Percentiles rank a stretch among this genome's conserved stretches.
Conservation (phyloP, 2,329 filamentous ascomycete species). For the Colletotrichum sp. region DNA sequence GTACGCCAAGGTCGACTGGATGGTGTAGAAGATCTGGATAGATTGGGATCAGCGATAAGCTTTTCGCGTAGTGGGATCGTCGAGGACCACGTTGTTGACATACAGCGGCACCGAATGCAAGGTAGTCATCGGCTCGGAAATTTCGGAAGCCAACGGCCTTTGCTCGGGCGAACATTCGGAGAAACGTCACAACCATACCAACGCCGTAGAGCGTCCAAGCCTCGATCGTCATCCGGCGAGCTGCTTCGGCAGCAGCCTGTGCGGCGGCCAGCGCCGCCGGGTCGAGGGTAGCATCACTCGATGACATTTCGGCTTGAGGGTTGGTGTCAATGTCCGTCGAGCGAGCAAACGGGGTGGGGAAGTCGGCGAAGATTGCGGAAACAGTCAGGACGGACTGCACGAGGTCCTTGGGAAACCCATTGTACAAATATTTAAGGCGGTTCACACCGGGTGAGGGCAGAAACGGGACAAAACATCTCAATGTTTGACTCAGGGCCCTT, state of each 20-base stretch:
- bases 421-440: neutral
- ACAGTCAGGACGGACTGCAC: neutral
- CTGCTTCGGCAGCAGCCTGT: constrained; percentile 25
- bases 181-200: constrained; percentile 27
- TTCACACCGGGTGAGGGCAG: neutral
- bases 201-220: constrained; percentile 32
- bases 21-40: constrained; percentile 52
- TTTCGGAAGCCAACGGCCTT: constrained; percentile 26
- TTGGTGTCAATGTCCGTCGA: neutral
- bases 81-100: neutral
- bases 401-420: neutral
- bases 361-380: neutral
- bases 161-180: constrained; percentile 34
- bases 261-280: constrained; percentile 26
- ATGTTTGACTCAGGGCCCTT: neutral
- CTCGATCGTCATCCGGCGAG: constrained; percentile 23
- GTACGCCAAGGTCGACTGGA: constrained; percentile 56
- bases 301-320: neutral
- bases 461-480: neutral
- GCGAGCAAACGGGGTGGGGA: neutral
- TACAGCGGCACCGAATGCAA: constrained; percentile 28
- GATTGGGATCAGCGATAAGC: neutral
- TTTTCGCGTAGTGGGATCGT: neutral
- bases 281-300: neutral
- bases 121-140: constrained; percentile 33